Conservation (phyloP, 2,329 filamentous ascomycete genomes). For the Colletotrichum chlorophyti region DNA sequence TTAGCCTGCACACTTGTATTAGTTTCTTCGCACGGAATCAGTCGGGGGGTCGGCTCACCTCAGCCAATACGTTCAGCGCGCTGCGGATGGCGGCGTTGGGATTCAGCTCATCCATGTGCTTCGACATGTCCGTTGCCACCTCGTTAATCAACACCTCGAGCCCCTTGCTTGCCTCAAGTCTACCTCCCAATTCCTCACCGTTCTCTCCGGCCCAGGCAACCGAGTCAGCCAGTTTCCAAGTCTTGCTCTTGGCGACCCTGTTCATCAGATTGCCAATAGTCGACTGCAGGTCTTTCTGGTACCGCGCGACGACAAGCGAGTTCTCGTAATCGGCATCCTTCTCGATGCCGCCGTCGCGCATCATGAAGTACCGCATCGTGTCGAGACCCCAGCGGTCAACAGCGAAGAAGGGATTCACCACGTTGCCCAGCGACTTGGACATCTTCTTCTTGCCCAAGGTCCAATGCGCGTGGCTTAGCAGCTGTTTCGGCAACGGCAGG, state of each 20-base stretch:
- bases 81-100: constrained; percentile 69
- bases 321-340: constrained; percentile 90
- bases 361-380: constrained; percentile 86
- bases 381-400: constrained; percentile 89
- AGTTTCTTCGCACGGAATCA: not conserved
- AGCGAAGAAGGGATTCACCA: constrained; percentile 92
- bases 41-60: constrained; percentile 49
- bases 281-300: constrained; percentile 79
- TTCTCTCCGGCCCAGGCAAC: constrained; percentile 43
- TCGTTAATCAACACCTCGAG: constrained; percentile 34
- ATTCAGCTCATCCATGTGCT: constrained; percentile 68
- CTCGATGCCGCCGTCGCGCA: constrained; percentile 77
- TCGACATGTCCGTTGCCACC: constrained; percentile 41
- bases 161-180: constrained; percentile 29
- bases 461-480: constrained; percentile 95
- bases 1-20: constrained; percentile 42
- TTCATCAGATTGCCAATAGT: constrained; percentile 82
- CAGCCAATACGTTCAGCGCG: constrained; percentile 67
- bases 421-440: constrained; percentile 95
- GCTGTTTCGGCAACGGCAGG: constrained; percentile 77
- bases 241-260: constrained; percentile 71
- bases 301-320: constrained; percentile 72
- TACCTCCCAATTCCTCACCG: not conserved
- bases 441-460: constrained; percentile 91
- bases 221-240: constrained; percentile 71